Base-by-base conservation (phyloP, 495 filamentous ascomycete genomes). In the Hypoxylon perforatum region DNA sequence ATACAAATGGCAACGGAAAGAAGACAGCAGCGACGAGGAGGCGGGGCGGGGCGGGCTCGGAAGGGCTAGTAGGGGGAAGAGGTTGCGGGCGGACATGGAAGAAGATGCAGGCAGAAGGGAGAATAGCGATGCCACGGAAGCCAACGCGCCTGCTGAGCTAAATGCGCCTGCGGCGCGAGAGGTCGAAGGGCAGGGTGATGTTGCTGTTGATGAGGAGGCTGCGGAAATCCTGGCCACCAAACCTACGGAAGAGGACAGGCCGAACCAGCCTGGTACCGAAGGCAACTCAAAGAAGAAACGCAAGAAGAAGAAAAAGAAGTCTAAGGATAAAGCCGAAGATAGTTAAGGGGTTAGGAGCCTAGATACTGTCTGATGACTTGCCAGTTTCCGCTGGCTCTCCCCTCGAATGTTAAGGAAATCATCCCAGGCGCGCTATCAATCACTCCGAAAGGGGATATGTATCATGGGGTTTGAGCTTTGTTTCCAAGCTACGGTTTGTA, bases 21-120 rank as follows among this genome's bases (percentile, higher is more conserved):
- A 76, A 4, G 81, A 81, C 7, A 82, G 78, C 44, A 81, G 85
- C 50, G 87, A 88, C 41, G 87, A 90, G 23, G 87, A 90, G 19
- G 78, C 83, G 53, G 87, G 88, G n/a, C 76, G 88, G 58, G 80
- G 85, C 21, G 81, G 83, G 47, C 68, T 86, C 38, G 83, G 87
- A 17, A 80, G 79, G 50, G 76, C 57, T 30, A 84, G 80, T 69
- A 84, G 80, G 71, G 77, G 72, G 69, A 76, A 65, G 50, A 67
- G 67, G 57, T 41, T 12, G 3, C 30, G 38, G 49, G 44, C 38
- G 48, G 54, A 57, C 41, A 53, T 28, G 17, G 63, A 50, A 33
- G 53, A 15, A 19, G 63, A 49, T 11, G 61, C 7, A 28, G 25
- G 11, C 12, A 12, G 9, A 54, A 48, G n/a, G 38, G 44, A 57